Evolutionary conservation across 345 rosid species (phyloP).

Genomic region (Mercurialis annua): DNA sequence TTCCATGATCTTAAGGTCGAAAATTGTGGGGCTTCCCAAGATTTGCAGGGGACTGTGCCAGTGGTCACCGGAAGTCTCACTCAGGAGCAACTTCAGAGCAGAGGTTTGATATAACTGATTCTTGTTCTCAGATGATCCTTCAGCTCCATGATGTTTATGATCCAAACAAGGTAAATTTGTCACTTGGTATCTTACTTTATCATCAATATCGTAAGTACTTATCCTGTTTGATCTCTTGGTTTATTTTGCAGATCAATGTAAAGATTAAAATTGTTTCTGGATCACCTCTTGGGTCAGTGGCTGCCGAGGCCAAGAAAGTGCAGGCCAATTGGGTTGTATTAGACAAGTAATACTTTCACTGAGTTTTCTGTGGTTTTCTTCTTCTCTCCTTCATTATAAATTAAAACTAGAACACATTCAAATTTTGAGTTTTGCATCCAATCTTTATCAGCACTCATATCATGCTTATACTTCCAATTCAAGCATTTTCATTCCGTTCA

Average conservation of each 20-base stretch:
- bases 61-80: constrained; percentile 63
- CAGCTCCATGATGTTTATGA: constrained; percentile 98
- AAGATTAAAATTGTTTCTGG: constrained; percentile 91
- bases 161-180: constrained; percentile 71
- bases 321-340: constrained; percentile 90
- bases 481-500: neutral
- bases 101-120: constrained; percentile 74
- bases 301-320: constrained; percentile 72
- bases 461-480: constrained; percentile 4
- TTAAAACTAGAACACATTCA: neutral
- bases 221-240: constrained; percentile 11
- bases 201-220: constrained; percentile 6
- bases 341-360: constrained; percentile 65
- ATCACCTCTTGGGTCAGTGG: constrained; percentile 80
- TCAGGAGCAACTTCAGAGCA: constrained; percentile 65
- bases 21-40: constrained; percentile 88
- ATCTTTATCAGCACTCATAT: neutral
- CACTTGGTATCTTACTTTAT: neutral
- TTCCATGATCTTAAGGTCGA: constrained; percentile 47
- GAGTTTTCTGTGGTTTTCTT: neutral
- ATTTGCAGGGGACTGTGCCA: constrained; percentile 92
- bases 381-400: neutral
- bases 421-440: constrained; percentile 1
- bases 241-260: constrained; percentile 63
- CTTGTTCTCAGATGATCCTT: constrained; percentile 97